Evolutionary conservation across 2,329 filamentous ascomycete genomes (phyloP).

Genomic region (Falciphora oryzae): DNA sequence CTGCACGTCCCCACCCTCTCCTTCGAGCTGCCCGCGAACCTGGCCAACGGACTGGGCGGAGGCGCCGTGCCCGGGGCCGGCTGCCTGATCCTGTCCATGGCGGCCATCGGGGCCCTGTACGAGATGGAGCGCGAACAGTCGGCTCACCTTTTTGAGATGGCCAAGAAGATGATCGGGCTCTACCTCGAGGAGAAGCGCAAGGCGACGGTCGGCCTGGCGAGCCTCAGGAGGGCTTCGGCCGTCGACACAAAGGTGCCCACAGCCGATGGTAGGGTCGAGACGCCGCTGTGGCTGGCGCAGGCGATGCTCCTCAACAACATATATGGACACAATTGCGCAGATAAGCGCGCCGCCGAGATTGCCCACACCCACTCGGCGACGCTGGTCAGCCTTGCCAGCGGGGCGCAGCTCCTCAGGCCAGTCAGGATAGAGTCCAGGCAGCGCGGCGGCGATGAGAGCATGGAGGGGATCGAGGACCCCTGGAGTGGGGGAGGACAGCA

Average conservation of each 20-base stretch:
- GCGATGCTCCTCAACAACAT: conserved; percentile 95
- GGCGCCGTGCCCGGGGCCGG: conserved; percentile 64
- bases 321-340: conserved; percentile 90
- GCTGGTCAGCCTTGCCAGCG: conserved; percentile 82
- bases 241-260: conserved; percentile 27
- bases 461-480: conserved; percentile 45
- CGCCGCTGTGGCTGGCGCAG: conserved; percentile 91
- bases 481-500: conserved; percentile 34
- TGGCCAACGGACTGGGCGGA: conserved; percentile 29
- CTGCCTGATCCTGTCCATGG: conserved; percentile 82
- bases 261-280: conserved; percentile 60
- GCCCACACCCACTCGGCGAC: conserved; percentile 89
- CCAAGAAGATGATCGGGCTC: conserved; percentile 90
- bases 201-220: conserved; percentile 66
- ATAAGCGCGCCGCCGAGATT: conserved; percentile 85
- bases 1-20: conserved; percentile 86
- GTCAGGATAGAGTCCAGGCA: conserved; percentile 39
- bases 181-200: conserved; percentile 89
- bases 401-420: conserved; percentile 63
- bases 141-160: conserved; percentile 81
- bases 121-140: conserved; percentile 77
- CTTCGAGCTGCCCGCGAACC: conserved; percentile 66
- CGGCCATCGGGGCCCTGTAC: conserved; percentile 68
- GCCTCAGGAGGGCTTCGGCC: conserved; percentile 46
- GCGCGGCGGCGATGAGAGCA: conserved; percentile 39